Conservation (phyloP, 164 flowering plant species). For the Stephania japonica region DNA sequence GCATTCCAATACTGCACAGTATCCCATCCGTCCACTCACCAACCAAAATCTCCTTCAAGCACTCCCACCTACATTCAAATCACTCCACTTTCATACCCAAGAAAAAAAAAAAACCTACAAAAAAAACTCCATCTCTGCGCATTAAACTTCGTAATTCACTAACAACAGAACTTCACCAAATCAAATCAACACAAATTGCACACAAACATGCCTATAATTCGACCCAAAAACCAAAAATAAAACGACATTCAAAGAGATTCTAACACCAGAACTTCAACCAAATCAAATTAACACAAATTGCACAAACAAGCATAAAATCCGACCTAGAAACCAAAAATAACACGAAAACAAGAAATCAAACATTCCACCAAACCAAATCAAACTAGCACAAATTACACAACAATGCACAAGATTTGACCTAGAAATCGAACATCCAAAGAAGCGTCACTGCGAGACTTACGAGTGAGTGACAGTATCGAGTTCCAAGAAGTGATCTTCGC, state of each 20-base stretch:
- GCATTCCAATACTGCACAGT: slow-evolving; percentile 97
- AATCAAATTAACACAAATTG: not conserved
- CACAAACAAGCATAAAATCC: not conserved
- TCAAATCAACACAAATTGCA: not conserved
- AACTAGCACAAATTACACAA: not conserved
- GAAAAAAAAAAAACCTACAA: not conserved
- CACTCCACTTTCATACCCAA: not conserved
- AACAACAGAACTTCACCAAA: no score
- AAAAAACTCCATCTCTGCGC: not conserved
- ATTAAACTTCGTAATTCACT: no score
- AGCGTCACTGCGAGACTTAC: slow-evolving; percentile 32
- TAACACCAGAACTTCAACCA: not conserved
- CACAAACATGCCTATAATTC: not conserved
- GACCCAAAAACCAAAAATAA: not conserved
- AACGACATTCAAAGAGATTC: not conserved
- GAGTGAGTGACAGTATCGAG: slow-evolving; percentile 84
- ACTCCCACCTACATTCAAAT: slow-evolving; percentile 75
- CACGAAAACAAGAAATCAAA: not conserved
- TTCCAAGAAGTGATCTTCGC: slow-evolving; percentile 96
- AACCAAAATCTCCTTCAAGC: slow-evolving; percentile 65
- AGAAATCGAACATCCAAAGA: not conserved
- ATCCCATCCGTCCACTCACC: slow-evolving; percentile 91
- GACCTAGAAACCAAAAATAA: not conserved
- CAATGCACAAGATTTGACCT: not conserved
- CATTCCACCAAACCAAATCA: not conserved